These are phyloP conservation scores for Candida tibetensis DNA, from an alignment of 805 yeast genomes.

Conservation along the genomic window DNA sequence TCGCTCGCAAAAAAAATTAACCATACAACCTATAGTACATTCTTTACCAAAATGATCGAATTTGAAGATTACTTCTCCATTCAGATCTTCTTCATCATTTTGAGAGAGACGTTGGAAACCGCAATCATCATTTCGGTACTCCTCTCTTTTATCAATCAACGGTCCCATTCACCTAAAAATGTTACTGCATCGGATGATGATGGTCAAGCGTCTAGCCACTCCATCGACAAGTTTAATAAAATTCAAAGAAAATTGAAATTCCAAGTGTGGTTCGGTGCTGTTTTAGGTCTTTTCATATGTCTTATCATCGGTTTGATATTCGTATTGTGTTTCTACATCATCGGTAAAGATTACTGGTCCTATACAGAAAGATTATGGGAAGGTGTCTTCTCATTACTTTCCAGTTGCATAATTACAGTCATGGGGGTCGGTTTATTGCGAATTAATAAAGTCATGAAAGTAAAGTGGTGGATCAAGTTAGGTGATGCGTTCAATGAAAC, in stretches of 20 bases:
- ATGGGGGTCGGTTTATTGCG: constrained; percentile 86
- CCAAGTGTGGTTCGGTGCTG: constrained; percentile 84
- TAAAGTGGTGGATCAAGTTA: constrained; percentile 64
- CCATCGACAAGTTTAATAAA: constrained; percentile 2
- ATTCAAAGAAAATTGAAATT: constrained; percentile 36
- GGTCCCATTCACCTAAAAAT: constrained; percentile 5
- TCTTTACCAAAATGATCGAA: constrained; percentile 8
- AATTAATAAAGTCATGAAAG: constrained; percentile 70
- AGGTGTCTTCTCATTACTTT: constrained; percentile 74
- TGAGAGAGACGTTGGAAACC: constrained; percentile 29
- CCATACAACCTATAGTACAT: too few relatives aligned
- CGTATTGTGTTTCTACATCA: constrained; percentile 63
- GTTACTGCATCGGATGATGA: background rate
- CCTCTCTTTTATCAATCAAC: constrained; percentile 26
- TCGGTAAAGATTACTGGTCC: constrained; percentile 87
- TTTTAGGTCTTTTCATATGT: constrained; percentile 67
- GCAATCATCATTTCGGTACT: constrained; percentile 30
- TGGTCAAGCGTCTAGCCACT: background rate
- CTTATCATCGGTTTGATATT: constrained; percentile 69
- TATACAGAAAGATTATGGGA: constrained; percentile 88
- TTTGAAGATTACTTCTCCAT: constrained; percentile 22
- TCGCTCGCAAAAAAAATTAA: too few relatives aligned
- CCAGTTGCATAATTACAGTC: constrained; percentile 73
- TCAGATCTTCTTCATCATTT: constrained; percentile 28
- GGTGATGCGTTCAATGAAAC: constrained; percentile 37